phyloP scores from a whole-genome alignment of 352 stramenopile species.

The Pythium graminicola region DNA sequence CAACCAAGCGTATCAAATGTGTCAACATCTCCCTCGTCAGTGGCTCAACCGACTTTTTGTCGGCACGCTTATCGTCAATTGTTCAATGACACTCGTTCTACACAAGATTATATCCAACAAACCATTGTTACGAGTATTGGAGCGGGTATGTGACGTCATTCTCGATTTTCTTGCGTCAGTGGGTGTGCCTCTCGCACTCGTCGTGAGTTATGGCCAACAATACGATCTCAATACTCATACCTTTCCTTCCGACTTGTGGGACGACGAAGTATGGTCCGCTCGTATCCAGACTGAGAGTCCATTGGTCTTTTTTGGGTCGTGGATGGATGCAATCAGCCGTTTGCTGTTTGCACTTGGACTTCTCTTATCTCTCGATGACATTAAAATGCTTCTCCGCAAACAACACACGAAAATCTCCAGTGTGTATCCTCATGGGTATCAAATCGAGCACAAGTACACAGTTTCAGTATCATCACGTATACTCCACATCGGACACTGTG shows the following conservation, averaged over 20 bases:
- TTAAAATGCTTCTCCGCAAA: neutral
- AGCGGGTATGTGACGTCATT: neutral
- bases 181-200: neutral
- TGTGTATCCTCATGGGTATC: neutral
- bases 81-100: slow-evolving; percentile 20
- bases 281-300: neutral
- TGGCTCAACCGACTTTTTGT: slow-evolving; percentile 26
- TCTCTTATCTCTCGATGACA: neutral
- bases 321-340: neutral
- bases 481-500: neutral
- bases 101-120: slow-evolving; percentile 8
- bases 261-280: neutral
- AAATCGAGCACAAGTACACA: neutral
- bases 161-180: neutral
- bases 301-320: neutral
- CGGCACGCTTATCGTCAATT: slow-evolving; percentile 20
- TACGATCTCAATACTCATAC: neutral
- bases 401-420: neutral
- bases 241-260: neutral
- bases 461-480: too few relatives aligned
- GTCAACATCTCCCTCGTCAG: slow-evolving; percentile 10
- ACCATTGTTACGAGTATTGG: neutral
- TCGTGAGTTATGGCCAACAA: neutral
- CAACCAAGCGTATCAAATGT: slow-evolving; percentile 25
- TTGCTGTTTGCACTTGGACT: neutral